phyloP scores from a whole-genome alignment of 768 basidiomycete genomes.

The Pholiota conissans region DNA sequence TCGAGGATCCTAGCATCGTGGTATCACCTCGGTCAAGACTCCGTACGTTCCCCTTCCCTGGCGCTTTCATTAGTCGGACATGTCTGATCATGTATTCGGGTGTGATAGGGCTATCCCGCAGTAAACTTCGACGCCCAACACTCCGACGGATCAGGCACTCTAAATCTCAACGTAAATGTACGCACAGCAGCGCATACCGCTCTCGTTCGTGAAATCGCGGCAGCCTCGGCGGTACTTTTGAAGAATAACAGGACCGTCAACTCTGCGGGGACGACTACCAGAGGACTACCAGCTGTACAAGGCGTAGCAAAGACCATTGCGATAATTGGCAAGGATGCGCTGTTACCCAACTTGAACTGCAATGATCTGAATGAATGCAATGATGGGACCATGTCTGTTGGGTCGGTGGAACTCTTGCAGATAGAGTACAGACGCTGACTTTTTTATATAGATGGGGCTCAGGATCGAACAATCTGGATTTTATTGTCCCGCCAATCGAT shows the following conservation, averaged over 20 bases:
- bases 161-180: slow-evolving; percentile 44
- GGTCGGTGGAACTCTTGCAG: slow-evolving; percentile 34
- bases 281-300: slow-evolving; percentile 45
- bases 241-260: slow-evolving; percentile 56
- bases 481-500: slow-evolving; percentile 45
- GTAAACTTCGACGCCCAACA: slow-evolving; percentile 48
- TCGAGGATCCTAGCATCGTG: slow-evolving; percentile 43
- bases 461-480: slow-evolving; percentile 47
- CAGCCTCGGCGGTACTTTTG: slow-evolving; percentile 64
- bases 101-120: slow-evolving; percentile 44
- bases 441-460: slow-evolving; percentile 44
- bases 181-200: slow-evolving; percentile 45
- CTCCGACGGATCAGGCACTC: slow-evolving; percentile 43
- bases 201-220: slow-evolving; percentile 62
- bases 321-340: slow-evolving; percentile 60
- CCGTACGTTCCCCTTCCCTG: no score
- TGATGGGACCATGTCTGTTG: slow-evolving; percentile 61
- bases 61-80: no score
- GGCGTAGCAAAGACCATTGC: slow-evolving; percentile 55
- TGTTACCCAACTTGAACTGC: slow-evolving; percentile 46
- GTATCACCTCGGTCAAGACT: slow-evolving; percentile 49
- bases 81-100: no score
- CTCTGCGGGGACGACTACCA: slow-evolving; percentile 34
- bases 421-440: not conserved
- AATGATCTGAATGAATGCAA: slow-evolving; percentile 53